Evolutionary conservation across 2,329 filamentous ascomycete species (phyloP), one percentile per base, ranked within the genome.

Genomic region (Fulvia fulva): DNA sequence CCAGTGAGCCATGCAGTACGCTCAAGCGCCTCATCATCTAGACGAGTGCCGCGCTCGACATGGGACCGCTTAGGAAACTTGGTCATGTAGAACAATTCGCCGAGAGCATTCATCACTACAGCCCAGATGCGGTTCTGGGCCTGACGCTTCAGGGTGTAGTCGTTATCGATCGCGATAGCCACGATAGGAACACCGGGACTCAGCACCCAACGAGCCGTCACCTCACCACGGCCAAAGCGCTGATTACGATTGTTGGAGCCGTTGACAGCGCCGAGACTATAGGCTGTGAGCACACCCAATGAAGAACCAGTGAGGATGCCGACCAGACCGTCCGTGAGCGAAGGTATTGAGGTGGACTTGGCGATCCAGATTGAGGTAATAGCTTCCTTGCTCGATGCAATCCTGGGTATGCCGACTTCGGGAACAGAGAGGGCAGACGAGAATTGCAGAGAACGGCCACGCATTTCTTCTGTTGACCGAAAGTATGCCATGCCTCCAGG

Each of bases 131-230:
- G 86, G 12, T 84, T 83, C 51, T 86, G 79, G 3, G 82, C 77
- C 70, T 87, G 87, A 28, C 92, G 86, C 65, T 86, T 87, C 25
- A 81, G 73, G 51, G 82, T 92, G 73, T 91, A 94, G 53, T 85
- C 85, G 26, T 96, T 91, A 68, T 99, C 94, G 6, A 96, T 83
- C 46, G 84, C 84, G 60, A 99, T 85, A 1, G 86, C 84, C 55
- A 97, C 83, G 61, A 99, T 94, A 0, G 94, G 94, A 2, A 97
- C 91, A 43, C 94, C 94, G 2, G 94, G 94, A 69, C 91, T 91
- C 12, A 97, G 79, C 9, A 90, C 86, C 93, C 93, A 97, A 65
- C 88, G 89, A 32, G 90, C 89, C 41, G 90, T 96, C 64, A 94
- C 82, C 67, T 95, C 88, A 3, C 91, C 91, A 43, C 85, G 84